Evolutionary conservation across 2,329 filamentous ascomycete genomes (phyloP).

Genomic region (Mariannaea elegans): DNA sequence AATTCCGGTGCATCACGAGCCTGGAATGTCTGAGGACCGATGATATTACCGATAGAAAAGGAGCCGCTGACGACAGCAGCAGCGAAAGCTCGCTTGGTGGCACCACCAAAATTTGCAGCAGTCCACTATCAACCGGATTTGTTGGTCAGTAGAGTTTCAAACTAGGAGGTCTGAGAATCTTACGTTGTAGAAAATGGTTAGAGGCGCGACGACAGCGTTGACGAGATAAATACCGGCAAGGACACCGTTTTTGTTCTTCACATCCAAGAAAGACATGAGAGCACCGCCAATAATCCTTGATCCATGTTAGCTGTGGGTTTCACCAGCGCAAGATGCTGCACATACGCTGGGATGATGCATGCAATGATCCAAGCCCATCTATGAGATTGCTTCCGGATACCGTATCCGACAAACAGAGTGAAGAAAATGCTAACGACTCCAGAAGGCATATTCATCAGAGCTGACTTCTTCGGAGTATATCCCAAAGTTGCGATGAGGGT

Average conservation of each 20-base stretch:
- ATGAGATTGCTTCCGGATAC: conserved; percentile 56
- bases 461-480: conserved; percentile 54
- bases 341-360: conserved; percentile 58
- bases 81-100: conserved; percentile 62
- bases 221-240: conserved; percentile 61
- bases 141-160: neutral
- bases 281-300: conserved; percentile 57
- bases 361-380: conserved; percentile 60
- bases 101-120: conserved; percentile 60
- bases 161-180: conserved; percentile 15
- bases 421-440: conserved; percentile 62
- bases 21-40: conserved; percentile 66
- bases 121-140: conserved; percentile 47
- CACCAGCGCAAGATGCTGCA: conserved; percentile 6
- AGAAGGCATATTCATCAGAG: conserved; percentile 64
- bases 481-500: conserved; percentile 60
- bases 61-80: conserved; percentile 58
- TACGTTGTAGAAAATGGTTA: conserved; percentile 57
- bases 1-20: conserved; percentile 60
- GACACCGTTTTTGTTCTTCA: conserved; percentile 54
- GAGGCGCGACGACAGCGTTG: conserved; percentile 57
- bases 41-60: conserved; percentile 64
- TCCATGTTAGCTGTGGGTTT: neutral
- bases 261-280: conserved; percentile 62
- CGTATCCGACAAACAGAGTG: conserved; percentile 57